Conservation (phyloP, 78 protist species). For the Planoprotostelium fungivorum region DNA sequence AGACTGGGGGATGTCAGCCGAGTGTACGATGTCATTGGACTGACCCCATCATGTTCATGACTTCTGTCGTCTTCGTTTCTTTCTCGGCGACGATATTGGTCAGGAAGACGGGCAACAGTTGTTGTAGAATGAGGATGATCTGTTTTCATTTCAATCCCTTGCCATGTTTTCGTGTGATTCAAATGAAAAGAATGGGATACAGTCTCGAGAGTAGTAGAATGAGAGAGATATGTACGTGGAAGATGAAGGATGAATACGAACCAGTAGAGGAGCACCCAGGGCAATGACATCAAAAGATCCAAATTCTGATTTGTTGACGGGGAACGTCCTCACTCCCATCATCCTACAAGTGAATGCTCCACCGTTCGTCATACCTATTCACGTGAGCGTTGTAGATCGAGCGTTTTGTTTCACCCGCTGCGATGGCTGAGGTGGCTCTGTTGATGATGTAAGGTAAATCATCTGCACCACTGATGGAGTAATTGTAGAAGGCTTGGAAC, state of each 20-base stretch:
- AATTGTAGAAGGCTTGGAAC: background rate
- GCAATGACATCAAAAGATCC: background rate
- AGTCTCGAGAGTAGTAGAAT: too few relatives aligned
- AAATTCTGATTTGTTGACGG: background rate
- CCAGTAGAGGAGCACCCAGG: background rate
- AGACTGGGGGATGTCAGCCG: constrained; percentile 4
- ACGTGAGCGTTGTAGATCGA: too few relatives aligned
- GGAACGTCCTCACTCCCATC: background rate
- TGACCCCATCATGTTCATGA: constrained; percentile 39
- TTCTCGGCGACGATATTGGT: constrained; percentile 24
- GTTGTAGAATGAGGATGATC: background rate
- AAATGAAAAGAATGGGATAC: too few relatives aligned
- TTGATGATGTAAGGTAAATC: background rate
- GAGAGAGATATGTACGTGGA: too few relatives aligned
- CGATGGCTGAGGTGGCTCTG: background rate
- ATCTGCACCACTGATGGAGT: background rate
- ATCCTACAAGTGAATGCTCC: background rate
- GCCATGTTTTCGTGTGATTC: too few relatives aligned
- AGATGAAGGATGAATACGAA: too few relatives aligned
- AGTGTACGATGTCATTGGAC: background rate
- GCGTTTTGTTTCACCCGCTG: too few relatives aligned
- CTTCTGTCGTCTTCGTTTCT: constrained; percentile 11
- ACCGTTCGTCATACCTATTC: too few relatives aligned
- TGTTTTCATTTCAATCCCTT: too few relatives aligned
- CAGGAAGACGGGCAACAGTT: constrained; percentile 37